Conservation (phyloP, 139 green algal genomes). For the Deuterostichococcus epilithicus region DNA sequence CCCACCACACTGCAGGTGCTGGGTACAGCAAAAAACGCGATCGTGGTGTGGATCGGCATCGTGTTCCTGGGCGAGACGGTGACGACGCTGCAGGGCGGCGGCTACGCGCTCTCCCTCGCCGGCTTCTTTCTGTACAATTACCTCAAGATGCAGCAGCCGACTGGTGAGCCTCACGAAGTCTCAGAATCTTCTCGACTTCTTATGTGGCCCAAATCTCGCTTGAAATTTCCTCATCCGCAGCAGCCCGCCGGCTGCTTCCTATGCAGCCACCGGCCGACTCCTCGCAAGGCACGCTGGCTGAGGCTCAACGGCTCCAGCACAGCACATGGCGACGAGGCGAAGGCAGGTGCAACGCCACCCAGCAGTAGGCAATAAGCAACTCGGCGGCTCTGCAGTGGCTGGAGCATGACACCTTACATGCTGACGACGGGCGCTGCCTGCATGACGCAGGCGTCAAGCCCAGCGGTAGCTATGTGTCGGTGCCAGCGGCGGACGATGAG, state of each 20-base stretch:
- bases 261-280: too few species aligned
- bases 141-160: constrained; percentile 58
- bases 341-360: too few species aligned
- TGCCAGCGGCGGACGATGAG: neutral
- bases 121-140: constrained; percentile 73
- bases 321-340: too few species aligned
- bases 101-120: constrained; percentile 54
- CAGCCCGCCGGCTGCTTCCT: too few species aligned
- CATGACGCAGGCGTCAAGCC: neutral
- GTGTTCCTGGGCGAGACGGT: constrained; percentile 68
- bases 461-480: neutral
- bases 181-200: too few species aligned
- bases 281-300: too few species aligned
- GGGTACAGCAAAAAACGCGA: constrained; percentile 81
- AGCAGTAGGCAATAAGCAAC: too few species aligned
- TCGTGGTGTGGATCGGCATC: constrained; percentile 73
- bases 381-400: too few species aligned
- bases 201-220: too few species aligned
- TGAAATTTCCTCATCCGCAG: too few species aligned
- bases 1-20: constrained; percentile 32
- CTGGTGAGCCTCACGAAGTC: neutral
- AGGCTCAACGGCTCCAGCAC: too few species aligned
- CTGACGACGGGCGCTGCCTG: neutral
- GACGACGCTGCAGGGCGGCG: constrained; percentile 48
- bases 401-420: neutral